These are phyloP conservation scores for Fagopyrum esculentum DNA, from an alignment of 148 eudicot genomes.

Conservation along the genomic window DNA sequence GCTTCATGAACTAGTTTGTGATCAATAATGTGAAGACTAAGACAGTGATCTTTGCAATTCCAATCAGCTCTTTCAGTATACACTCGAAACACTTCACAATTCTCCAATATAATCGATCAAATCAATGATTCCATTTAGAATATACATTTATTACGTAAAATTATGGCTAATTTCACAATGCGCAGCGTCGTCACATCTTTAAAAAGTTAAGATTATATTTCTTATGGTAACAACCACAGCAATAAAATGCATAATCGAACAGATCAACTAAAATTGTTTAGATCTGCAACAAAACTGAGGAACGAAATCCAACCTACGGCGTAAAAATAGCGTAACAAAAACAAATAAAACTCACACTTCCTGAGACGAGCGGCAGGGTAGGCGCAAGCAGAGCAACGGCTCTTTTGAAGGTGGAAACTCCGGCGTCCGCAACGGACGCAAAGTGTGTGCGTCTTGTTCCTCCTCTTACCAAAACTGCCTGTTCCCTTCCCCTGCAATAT, in stretches of 20 bases:
- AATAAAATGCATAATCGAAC: neutral
- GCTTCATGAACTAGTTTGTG: neutral
- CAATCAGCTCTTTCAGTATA: neutral
- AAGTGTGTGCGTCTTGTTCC: constrained; percentile 91
- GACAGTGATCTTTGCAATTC: neutral
- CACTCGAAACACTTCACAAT: neutral
- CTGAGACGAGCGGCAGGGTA: constrained; percentile 76
- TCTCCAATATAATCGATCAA: no score
- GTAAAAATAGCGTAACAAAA: neutral
- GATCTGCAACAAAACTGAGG: neutral
- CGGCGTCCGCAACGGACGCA: constrained; percentile 84
- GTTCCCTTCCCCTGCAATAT: constrained; percentile 54
- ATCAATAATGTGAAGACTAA: neutral
- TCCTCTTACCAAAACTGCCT: constrained; percentile 81
- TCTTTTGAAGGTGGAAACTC: constrained; percentile 84
- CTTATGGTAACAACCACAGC: neutral
- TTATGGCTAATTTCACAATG: neutral
- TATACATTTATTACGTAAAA: no score
- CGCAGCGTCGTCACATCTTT: neutral
- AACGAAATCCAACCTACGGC: no score
- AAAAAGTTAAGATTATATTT: no score
- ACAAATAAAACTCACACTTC: constrained; percentile 37
- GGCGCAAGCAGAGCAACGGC: constrained; percentile 81
- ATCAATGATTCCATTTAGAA: neutral
- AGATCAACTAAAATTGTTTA: neutral